These are phyloP conservation scores for Neltuma alba DNA, from an alignment of 306 rosid genomes.

Conservation along the genomic window DNA sequence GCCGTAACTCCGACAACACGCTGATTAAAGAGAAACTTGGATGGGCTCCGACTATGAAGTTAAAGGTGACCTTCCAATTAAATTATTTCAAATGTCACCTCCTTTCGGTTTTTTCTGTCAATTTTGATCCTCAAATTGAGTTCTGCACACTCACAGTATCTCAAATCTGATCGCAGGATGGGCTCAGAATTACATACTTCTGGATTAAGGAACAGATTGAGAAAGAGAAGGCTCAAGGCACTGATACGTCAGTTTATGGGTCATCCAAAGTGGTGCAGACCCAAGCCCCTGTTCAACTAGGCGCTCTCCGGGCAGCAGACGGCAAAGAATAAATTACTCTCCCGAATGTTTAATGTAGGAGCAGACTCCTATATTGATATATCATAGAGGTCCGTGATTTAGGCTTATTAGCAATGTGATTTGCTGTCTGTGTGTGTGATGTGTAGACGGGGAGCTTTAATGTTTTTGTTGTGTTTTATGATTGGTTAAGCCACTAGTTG, in stretches of 20 bases:
- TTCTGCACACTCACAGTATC: conserved; percentile 5
- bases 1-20: conserved; percentile 97
- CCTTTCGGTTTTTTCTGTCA: neutral
- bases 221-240: conserved; percentile 83
- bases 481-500: neutral
- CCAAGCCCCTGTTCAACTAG: conserved; percentile 97
- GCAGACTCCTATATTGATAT: conserved; percentile 20
- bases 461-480: conserved; percentile 14
- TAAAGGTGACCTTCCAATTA: conserved; percentile 66
- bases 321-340: conserved; percentile 69
- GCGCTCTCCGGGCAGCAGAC: conserved; percentile 92
- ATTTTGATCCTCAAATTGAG: neutral
- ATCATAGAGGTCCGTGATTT: conserved; percentile 25
- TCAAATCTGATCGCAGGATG: conserved; percentile 62
- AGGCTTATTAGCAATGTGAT: conserved; percentile 19
- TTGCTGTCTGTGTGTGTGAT: conserved; percentile 7
- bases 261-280: conserved; percentile 96
- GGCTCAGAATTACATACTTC: conserved; percentile 89
- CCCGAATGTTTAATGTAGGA: conserved; percentile 14
- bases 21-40: conserved; percentile 98
- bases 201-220: conserved; percentile 98
- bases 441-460: conserved; percentile 34
- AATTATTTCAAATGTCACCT: too few relatives aligned
- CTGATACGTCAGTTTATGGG: conserved; percentile 73
- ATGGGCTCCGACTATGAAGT: conserved; percentile 96